Evolutionary conservation across 1,284 basidiomycete species (phyloP), one percentile per base, ranked within the genome.

Genomic region (Trametes sp.): DNA sequence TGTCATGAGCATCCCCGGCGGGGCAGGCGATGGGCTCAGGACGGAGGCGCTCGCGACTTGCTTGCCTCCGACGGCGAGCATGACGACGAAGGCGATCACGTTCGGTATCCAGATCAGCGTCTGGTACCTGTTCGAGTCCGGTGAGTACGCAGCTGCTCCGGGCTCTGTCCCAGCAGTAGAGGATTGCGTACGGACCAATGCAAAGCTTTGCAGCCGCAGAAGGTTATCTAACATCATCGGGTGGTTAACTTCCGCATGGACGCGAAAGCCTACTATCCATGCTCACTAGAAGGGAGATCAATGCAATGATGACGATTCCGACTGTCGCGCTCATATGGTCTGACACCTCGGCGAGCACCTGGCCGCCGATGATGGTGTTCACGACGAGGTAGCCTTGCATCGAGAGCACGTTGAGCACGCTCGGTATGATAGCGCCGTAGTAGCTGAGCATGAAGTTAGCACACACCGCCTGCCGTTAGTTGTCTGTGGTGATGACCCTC

Each of bases 281-380:
- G 45, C 45, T 46, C 46, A 92, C 84, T 33, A 82, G 78, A 26
- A 95, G 79, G 0, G 89, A 86, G 33, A 93, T 82, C 28, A 91
- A 63, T 2, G 85, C 81, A 29, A 94, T 90, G 59, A 95, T 88
- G 19, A 93, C 88, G 63, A 95, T 95, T 1, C 94, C 94, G 7
- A 92, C 59, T 0, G 84, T 82, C 49, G 81, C 82, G 60, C 81
- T 69, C 19, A 87, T 69, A 57, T 78, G 78, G 21, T 75, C 72
- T 45, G 84, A 88, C 9, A 87, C 85, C 36, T 86, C 83, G 2
- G 86, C 84, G 45, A 94, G 77, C 1, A 87, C 85, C 72, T 93
- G 90, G 0, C 90, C 92, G 7, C 90, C 92, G 54, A 92, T 80
- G 69, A 94, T 92, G 54, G 83, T 85, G 69, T 90, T 90, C 58